Evolutionary conservation across 1,139 yeast genomes (phyloP).

Genomic region (Casaregolazyma lundiana): DNA sequence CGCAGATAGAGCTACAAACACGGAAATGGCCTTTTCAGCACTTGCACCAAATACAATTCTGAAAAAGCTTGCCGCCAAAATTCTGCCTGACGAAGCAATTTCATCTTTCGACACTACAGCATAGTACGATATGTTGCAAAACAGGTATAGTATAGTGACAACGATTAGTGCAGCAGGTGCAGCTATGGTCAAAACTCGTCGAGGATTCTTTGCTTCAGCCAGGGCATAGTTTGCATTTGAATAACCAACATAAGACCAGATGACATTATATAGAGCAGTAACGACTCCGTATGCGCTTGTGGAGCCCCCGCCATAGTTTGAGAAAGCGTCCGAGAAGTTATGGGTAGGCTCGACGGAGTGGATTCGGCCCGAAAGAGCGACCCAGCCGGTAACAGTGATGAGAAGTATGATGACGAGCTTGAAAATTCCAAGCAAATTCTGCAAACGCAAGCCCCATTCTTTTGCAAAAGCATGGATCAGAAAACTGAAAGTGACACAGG

Average conservation of each 20-base stretch:
- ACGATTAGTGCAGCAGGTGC: conserved; percentile 65
- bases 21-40: conserved; percentile 61
- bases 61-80: conserved; percentile 72
- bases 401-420: conserved; percentile 63
- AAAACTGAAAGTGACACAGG: conserved; percentile 68
- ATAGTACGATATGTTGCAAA: conserved; percentile 67
- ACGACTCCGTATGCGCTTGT: conserved; percentile 77
- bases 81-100: conserved; percentile 57
- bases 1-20: conserved; percentile 71
- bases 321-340: conserved; percentile 59
- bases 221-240: conserved; percentile 74
- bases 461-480: conserved; percentile 58
- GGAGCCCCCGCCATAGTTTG: conserved; percentile 28
- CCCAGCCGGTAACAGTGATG: conserved; percentile 76
- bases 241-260: conserved; percentile 60
- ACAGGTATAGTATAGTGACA: conserved; percentile 58
- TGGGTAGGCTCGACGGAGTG: conserved; percentile 48
- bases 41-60: conserved; percentile 65
- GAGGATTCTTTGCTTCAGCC: conserved; percentile 72
- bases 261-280: conserved; percentile 71
- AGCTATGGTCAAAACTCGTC: conserved; percentile 60
- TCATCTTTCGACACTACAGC: conserved; percentile 69
- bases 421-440: conserved; percentile 66
- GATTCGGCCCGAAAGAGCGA: conserved; percentile 69
- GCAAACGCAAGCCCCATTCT: conserved; percentile 62